Conservation (phyloP, 805 yeast species). For the Millerozyma miso region DNA sequence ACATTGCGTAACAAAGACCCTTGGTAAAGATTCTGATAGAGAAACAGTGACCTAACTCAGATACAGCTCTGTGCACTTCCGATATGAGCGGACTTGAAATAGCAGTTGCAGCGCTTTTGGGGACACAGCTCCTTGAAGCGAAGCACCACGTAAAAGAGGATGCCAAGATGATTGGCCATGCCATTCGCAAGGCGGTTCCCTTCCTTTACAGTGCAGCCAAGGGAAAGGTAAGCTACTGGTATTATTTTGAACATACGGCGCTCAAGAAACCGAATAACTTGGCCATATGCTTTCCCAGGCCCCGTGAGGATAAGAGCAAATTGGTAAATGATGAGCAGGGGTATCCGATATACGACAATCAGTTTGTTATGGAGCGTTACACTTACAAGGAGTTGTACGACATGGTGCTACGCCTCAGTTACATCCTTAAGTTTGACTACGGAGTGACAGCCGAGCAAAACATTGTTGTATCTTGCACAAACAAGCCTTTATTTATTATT, state of each 20-base stretch:
- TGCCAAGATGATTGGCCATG: slow-evolving; percentile 43
- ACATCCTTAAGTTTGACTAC: slow-evolving; percentile 57
- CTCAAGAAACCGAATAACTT: slow-evolving; percentile 42
- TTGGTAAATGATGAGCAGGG: slow-evolving; percentile 26
- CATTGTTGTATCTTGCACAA: slow-evolving; percentile 72
- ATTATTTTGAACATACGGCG: slow-evolving; percentile 58
- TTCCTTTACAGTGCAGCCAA: slow-evolving; percentile 34
- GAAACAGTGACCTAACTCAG: too few species aligned
- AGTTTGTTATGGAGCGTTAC: slow-evolving; percentile 56
- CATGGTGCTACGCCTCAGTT: slow-evolving; percentile 60
- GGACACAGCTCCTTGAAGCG: slow-evolving; percentile 45
- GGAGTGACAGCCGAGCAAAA: slow-evolving; percentile 64
- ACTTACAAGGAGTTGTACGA: slow-evolving; percentile 70
- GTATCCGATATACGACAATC: slow-evolving; percentile 45
- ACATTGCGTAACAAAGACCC: background rate
- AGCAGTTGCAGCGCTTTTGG: slow-evolving; percentile 40
- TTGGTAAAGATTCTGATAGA: background rate
- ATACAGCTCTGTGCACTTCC: too few species aligned
- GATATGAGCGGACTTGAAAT: slow-evolving; percentile 35
- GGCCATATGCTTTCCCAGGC: slow-evolving; percentile 65
- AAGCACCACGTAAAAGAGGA: slow-evolving; percentile 51
- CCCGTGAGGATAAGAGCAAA: slow-evolving; percentile 26
- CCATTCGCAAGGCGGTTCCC: slow-evolving; percentile 35
- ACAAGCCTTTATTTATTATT: slow-evolving; percentile 76
- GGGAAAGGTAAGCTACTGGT: slow-evolving; percentile 62